Base-by-base conservation (phyloP, 352 stramenopile species). In the Stramenopiles sp. region DNA sequence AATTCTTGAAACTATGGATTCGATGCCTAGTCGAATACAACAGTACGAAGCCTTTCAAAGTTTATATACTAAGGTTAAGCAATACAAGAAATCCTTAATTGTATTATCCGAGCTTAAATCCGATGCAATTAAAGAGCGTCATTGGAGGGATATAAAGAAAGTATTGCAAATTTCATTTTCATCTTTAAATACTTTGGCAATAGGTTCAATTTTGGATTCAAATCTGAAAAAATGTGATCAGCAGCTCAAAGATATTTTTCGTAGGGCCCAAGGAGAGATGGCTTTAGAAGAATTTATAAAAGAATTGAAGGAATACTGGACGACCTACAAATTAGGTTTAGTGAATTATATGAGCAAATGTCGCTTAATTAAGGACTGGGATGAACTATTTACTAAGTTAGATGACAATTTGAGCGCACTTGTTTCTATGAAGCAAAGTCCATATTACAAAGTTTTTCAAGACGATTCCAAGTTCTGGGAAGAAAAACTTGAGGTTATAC, bases 341-440 rank as follows among this genome's bases (percentile, higher is more conserved):
- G 91, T 94, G n/a, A 93, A 93, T 67, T 97, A 97, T 83, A 89
- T 94, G 83, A 95, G 95, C 75, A 89, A 93, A 14, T 97, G 97
- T 75, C 94, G 97, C 44, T 92, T 99, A 33, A 98, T 99, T 87
- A 91, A 91, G 80, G 94, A 95, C 0, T 99, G 96, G 95, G 97
- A 99, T 84, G 93, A 98, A 80, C 92, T 99, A 81, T 99, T 99
- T 85, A 91, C 92, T 0, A 96, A 97, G 84, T 88, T 99, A n/a
- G 97, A 99, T 83, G 97, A 99, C 84, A 95, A 99, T 84, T 90
- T 99, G 80, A 97, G 96, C 81, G 97, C 94, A 33, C 90, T 99
- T 75, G 89, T 88, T 44, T 95, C 96, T 75, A 99, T 99, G 95
- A 98, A 98, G 83, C 95, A 97, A 75, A 98, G 93, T 7, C 97